Conservation (phyloP, 176 grass and related monocot species). For the Carex myosuroides region DNA sequence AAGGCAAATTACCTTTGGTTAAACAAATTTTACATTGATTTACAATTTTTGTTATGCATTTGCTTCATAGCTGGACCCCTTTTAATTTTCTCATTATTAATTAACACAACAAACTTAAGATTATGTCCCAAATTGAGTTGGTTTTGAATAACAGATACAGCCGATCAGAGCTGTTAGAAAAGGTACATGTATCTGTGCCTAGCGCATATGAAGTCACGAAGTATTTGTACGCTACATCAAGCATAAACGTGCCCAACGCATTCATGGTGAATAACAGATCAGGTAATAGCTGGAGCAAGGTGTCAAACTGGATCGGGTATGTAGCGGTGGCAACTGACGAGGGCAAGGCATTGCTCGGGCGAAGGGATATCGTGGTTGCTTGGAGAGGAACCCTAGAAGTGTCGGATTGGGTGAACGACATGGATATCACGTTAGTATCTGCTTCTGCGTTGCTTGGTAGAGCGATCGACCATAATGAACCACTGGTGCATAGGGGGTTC, state of each 20-base stretch:
- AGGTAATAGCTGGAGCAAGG: slow-evolving; percentile 34
- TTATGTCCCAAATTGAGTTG: background rate
- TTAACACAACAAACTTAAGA: background rate
- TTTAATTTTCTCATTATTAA: background rate
- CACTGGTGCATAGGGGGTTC: slow-evolving; percentile 61
- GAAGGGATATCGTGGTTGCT: slow-evolving; percentile 53
- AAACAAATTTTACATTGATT: background rate
- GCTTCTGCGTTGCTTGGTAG: slow-evolving; percentile 39
- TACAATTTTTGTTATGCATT: background rate
- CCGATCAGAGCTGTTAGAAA: slow-evolving; percentile 31
- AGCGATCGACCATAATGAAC: slow-evolving; percentile 12
- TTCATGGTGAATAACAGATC: slow-evolving; percentile 33
- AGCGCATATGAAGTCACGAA: slow-evolving; percentile 43
- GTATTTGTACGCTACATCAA: slow-evolving; percentile 76
- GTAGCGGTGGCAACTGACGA: slow-evolving; percentile 69
- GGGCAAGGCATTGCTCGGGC: slow-evolving; percentile 39
- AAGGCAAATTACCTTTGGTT: no score
- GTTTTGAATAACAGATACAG: background rate
- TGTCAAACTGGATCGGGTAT: slow-evolving; percentile 83
- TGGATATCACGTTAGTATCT: slow-evolving; percentile 57
- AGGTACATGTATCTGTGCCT: slow-evolving; percentile 25
- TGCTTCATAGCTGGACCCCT: background rate
- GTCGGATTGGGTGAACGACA: slow-evolving; percentile 57
- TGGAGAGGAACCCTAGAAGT: slow-evolving; percentile 63
- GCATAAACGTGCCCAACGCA: slow-evolving; percentile 18